Conservation (phyloP, 2,329 filamentous ascomycete genomes). For the Didymella glomerata region DNA sequence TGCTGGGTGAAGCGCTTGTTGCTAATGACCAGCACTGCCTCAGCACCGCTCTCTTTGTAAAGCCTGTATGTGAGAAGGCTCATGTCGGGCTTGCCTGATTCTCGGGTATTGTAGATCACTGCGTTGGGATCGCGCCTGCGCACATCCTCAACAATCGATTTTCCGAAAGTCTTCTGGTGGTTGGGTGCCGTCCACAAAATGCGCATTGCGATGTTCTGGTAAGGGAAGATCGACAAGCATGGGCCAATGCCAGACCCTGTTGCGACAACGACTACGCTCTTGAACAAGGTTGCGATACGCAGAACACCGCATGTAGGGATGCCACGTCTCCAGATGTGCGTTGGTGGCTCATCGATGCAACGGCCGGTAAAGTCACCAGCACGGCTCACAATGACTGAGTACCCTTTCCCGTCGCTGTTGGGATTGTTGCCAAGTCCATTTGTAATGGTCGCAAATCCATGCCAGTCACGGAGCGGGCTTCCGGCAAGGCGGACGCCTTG, state of each 20-base stretch:
- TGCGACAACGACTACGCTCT: slow-evolving; percentile 50
- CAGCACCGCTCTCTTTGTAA: slow-evolving; percentile 61
- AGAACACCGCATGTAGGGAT: slow-evolving; percentile 51
- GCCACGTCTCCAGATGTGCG: slow-evolving; percentile 49
- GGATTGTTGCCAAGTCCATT: slow-evolving; percentile 29
- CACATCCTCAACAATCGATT: slow-evolving; percentile 67
- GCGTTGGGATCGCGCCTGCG: slow-evolving; percentile 67
- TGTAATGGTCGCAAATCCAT: slow-evolving; percentile 53
- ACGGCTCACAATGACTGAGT: slow-evolving; percentile 49
- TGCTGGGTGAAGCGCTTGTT: slow-evolving; percentile 76
- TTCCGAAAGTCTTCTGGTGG: slow-evolving; percentile 71
- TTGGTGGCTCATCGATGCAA: slow-evolving; percentile 45
- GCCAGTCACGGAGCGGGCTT: slow-evolving; percentile 48
- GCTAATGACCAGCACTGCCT: slow-evolving; percentile 78
- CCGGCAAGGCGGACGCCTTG: slow-evolving; percentile 45
- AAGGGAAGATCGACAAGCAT: slow-evolving; percentile 63
- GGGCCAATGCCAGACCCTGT: slow-evolving; percentile 52
- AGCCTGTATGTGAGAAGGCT: slow-evolving; percentile 65
- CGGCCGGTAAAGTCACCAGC: slow-evolving; percentile 52
- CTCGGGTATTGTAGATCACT: slow-evolving; percentile 73
- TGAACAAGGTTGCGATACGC: slow-evolving; percentile 49
- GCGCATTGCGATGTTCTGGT: slow-evolving; percentile 60
- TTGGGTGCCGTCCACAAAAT: slow-evolving; percentile 76
- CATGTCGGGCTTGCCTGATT: slow-evolving; percentile 70
- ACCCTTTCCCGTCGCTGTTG: slow-evolving; percentile 34